Percentiles rank a stretch among this genome's conserved stretches.
phyloP scores from a whole-genome alignment of 345 rosid species.

The Gossypium bickii region DNA sequence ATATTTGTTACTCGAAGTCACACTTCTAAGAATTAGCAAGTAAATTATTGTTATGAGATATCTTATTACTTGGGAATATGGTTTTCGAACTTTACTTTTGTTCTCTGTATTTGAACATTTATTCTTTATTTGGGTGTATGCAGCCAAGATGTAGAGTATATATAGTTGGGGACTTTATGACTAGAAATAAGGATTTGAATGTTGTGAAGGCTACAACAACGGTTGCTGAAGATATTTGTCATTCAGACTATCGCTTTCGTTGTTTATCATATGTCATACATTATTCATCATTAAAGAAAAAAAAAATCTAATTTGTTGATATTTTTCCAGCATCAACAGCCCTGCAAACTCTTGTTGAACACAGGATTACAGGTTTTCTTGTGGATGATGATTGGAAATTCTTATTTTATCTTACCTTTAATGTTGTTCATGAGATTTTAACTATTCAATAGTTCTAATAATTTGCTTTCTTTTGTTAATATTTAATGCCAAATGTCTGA shows the following conservation, averaged over 20 bases:
- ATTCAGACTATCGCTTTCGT: not conserved
- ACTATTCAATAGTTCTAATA: not conserved
- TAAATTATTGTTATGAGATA: no score
- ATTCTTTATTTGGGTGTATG: conserved; percentile 8
- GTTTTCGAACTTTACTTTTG: not conserved
- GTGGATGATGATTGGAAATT: conserved; percentile 72
- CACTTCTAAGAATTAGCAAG: no score
- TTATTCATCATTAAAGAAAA: not conserved
- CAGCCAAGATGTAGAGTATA: conserved; percentile 56
- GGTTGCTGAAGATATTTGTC: conserved; percentile 53
- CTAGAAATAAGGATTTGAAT: conserved; percentile 60
- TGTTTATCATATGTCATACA: no score
- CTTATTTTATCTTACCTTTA: conserved; percentile 32
- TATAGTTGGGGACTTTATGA: conserved; percentile 86
- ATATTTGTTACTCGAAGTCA: not conserved
- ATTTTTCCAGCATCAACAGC: conserved; percentile 33
- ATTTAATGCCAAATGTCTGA: not conserved
- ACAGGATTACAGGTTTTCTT: conserved; percentile 81
- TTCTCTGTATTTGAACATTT: not conserved
- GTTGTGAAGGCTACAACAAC: conserved; percentile 64
- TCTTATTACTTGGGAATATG: not conserved
- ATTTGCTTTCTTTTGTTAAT: not conserved
- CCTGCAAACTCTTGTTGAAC: conserved; percentile 63
- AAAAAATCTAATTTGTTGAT: not conserved
- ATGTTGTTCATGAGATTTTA: not conserved